Base-by-base conservation (phyloP, 2,329 filamentous ascomycete genomes). In the Monilinia fructigena region DNA sequence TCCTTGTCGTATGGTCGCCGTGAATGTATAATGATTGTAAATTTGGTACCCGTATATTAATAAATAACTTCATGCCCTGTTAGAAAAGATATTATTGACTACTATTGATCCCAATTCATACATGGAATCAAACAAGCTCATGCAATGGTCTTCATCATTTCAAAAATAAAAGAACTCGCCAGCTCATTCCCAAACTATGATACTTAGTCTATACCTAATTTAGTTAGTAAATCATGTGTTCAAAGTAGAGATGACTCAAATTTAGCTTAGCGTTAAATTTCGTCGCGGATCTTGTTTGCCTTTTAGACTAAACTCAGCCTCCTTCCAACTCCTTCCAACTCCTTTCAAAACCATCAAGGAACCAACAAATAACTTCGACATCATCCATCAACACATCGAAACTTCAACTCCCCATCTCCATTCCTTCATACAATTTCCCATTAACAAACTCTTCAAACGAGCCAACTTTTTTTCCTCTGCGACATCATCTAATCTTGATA, bases 401-500 rank as follows among this genome's bases (percentile, higher is more conserved):
- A 47, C 26, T 64, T 35, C 28, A 63, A 35, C 28, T 60, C 48
- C 23, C 61, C n/a, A 47, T 64, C 42, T 45, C n/a, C 38, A 26
- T 58, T 45, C 42, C 42, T 50, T 65, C 26, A 45, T 63, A 40
- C 11, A 23, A 56, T 42, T 14, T 18, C 4, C 28, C 31, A 53
- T 63, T 50, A 10, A 23, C 23, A 31, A 54, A 55, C 11, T 55
- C 50, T 54, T 54, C 18, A 40, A 31, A 54, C 2, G 54, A n/a
- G 20, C 40, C 20, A 63, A 31, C 48, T 53, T n/a, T 18, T 28
- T 38, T 26, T 18, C 40, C 11, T n/a, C 35, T 31, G 60, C 60
- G 60, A 63, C 38, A 42, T 28, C 70, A 71, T 72, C 72, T 68
- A 74, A 72, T 69, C 71, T 72, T 70, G 70, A 70, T 64, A 68